Percentiles rank a stretch among this genome's conserved stretches.
Conservation (phyloP, 2,329 filamentous ascomycete genomes). For the Xylaria multiplex region DNA sequence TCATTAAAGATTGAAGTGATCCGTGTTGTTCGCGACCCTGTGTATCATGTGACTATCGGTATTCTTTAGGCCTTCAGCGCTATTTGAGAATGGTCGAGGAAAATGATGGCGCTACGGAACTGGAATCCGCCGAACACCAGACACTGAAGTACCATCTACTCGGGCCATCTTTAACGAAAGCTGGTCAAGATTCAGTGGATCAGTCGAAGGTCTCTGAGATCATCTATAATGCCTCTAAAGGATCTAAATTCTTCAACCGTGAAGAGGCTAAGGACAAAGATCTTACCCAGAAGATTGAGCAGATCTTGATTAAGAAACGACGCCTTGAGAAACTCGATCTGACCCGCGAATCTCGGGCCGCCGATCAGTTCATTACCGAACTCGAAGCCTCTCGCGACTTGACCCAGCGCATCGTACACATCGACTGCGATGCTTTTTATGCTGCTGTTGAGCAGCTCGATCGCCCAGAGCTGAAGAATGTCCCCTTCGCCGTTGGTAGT, state of each 20-base stretch:
- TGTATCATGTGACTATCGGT: conserved; percentile 26
- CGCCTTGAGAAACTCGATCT: conserved; percentile 81
- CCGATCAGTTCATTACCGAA: conserved; percentile 82
- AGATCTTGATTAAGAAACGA: conserved; percentile 78
- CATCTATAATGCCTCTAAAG: conserved; percentile 96
- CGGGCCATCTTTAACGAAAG: conserved; percentile 91
- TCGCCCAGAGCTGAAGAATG: conserved; percentile 81
- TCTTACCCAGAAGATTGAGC: conserved; percentile 85
- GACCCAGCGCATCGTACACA: conserved; percentile 85
- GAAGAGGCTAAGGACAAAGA: conserved; percentile 85
- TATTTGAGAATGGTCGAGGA: conserved; percentile 27
- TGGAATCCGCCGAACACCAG: conserved; percentile 49
- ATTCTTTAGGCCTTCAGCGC: conserved; percentile 13
- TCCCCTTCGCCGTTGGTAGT: conserved; percentile 89
- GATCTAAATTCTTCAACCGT: conserved; percentile 94
- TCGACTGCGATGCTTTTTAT: conserved; percentile 98
- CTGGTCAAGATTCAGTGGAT: conserved; percentile 92
- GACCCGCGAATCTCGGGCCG: conserved; percentile 75
- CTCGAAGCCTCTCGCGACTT: conserved; percentile 83
- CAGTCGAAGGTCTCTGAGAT: conserved; percentile 94
- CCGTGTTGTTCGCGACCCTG: neutral
- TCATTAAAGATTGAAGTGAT: neutral
- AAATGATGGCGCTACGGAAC: conserved; percentile 23
- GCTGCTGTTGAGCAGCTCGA: conserved; percentile 90
- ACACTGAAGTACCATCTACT: conserved; percentile 90